phyloP scores from a whole-genome alignment of 352 stramenopile genomes.

The Globisporangium uncinulatum region DNA sequence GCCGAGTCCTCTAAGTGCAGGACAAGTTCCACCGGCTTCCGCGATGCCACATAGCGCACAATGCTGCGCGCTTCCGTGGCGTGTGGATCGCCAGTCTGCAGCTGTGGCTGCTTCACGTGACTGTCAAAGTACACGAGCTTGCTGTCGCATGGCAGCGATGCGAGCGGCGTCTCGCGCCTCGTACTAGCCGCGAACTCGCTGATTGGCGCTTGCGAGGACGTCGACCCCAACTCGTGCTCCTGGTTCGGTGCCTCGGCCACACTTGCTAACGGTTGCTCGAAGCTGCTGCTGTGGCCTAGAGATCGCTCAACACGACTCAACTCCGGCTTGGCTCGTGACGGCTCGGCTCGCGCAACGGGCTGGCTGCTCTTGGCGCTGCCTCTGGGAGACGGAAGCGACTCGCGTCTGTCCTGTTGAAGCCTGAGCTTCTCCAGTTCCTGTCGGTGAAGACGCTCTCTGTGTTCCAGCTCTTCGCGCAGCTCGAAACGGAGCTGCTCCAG shows the following conservation, averaged over 20 bases:
- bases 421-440: conserved; percentile 37
- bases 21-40: conserved; percentile 1
- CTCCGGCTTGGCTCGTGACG: not conserved
- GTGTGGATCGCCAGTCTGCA: not conserved
- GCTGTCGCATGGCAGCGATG: conserved; percentile 43
- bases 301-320: not conserved
- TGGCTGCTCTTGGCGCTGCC: not conserved
- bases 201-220: not conserved
- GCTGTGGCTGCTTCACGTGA: conserved; percentile 8
- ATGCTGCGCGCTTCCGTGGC: not conserved
- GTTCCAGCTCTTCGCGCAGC: conserved; percentile 39
- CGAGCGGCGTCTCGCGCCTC: not conserved
- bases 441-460: conserved; percentile 40
- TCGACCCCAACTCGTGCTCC: conserved; percentile 6
- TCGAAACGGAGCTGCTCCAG: conserved; percentile 55
- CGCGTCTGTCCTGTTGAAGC: conserved; percentile 9
- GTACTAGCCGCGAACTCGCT: not conserved
- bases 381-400: not conserved
- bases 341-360: not conserved
- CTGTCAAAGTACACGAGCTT: conserved; percentile 55
- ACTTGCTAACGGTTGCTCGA: not conserved
- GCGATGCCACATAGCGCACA: not conserved
- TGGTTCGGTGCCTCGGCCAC: not conserved
- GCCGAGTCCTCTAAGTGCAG: conserved; percentile 14
- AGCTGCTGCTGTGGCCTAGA: not conserved